Conservation (phyloP, 768 basidiomycete species). For the Omphalotus guepiniiformis region DNA sequence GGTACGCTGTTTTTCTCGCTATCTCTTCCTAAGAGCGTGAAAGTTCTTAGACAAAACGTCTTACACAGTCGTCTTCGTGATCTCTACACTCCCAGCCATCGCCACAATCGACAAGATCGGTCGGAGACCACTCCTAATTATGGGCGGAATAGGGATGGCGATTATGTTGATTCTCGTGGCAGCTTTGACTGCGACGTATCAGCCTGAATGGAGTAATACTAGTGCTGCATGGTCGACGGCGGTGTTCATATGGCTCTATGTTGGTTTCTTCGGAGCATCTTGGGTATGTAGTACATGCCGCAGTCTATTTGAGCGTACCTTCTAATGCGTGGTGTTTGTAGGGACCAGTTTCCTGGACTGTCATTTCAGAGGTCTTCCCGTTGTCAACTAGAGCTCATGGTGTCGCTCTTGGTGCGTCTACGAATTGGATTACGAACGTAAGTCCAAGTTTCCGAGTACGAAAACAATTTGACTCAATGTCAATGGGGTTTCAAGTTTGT, state of each 20-base stretch:
- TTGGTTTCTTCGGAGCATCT: conserved; percentile 31
- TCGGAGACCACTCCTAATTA: conserved; percentile 35
- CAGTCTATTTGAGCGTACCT: background rate
- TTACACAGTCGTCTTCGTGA: conserved; percentile 17
- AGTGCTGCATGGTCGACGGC: conserved; percentile 24
- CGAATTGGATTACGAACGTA: conserved; percentile 36
- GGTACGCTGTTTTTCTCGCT: conserved; percentile 21
- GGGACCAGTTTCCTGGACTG: conserved; percentile 21
- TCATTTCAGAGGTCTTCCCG: conserved; percentile 40
- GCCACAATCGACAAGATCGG: conserved; percentile 34
- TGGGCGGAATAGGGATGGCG: conserved; percentile 31
- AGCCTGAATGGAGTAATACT: conserved; percentile 18
- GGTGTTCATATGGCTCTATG: conserved; percentile 38
- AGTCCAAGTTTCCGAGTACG: background rate
- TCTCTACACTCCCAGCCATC: conserved; percentile 33
- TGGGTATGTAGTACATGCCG: conserved; percentile 18
- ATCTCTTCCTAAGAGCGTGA: background rate
- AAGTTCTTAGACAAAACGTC: background rate
- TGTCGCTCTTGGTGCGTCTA: conserved; percentile 36
- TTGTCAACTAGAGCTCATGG: conserved; percentile 36
- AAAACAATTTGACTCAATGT: background rate
- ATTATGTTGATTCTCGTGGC: conserved; percentile 17
- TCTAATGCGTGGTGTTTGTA: conserved; percentile 11
- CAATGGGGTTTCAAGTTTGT: conserved; percentile 19
- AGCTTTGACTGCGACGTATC: conserved; percentile 13